phyloP scores from a whole-genome alignment of 2,329 filamentous ascomycete species.

The Colletotrichum lentis region DNA sequence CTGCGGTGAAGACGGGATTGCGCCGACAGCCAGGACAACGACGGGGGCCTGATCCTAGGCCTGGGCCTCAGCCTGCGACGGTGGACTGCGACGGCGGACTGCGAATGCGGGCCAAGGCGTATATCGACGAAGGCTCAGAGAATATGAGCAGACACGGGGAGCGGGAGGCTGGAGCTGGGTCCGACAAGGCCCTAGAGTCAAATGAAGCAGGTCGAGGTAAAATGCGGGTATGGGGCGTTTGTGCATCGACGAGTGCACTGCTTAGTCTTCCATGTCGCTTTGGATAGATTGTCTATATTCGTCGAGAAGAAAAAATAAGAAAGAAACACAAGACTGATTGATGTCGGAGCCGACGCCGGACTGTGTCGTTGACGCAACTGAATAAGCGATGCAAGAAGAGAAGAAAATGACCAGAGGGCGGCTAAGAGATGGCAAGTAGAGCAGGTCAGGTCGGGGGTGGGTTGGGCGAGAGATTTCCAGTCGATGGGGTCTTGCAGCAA shows the following conservation, averaged over 20 bases:
- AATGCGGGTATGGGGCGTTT: constrained; percentile 10
- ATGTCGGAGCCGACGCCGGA: not conserved
- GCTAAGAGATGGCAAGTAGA: not conserved
- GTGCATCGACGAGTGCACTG: constrained; percentile 25
- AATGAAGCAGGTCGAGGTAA: constrained; percentile 1
- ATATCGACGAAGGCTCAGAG: not conserved
- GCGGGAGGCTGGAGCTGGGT: constrained; percentile 11
- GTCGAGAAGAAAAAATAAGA: not conserved
- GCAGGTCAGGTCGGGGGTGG: not conserved
- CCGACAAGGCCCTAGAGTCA: constrained; percentile 23
- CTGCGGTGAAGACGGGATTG: not conserved
- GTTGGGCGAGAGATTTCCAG: constrained; percentile 7
- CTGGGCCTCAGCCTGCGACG: no score
- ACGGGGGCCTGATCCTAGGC: not conserved
- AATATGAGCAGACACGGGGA: constrained; percentile 13
- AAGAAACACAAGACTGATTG: not conserved
- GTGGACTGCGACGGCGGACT: not conserved
- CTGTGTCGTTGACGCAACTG: constrained; percentile 11
- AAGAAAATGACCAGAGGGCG: not conserved
- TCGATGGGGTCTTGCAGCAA: constrained; percentile 22
- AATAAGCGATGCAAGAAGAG: not conserved
- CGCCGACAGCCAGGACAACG: not conserved
- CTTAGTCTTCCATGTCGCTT: constrained; percentile 12
- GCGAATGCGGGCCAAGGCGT: constrained; percentile 8
- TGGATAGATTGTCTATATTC: not conserved